Conservation (phyloP, 1,284 basidiomycete genomes). For the Cronartium ribicola region DNA sequence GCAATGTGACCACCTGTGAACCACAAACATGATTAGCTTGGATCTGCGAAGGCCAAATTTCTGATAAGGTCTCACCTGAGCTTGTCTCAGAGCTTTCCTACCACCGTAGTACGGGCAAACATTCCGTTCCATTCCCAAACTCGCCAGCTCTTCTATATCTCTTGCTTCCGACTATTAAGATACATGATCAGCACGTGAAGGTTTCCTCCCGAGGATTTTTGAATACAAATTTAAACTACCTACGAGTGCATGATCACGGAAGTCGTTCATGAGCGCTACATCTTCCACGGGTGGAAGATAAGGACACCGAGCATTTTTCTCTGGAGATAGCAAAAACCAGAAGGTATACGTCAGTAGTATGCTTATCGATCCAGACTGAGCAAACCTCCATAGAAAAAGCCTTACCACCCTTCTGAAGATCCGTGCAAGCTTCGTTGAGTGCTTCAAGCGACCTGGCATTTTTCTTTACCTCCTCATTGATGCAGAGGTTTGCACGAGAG, state of each 20-base stretch:
- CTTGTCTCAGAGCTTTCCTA: slow-evolving; percentile 76
- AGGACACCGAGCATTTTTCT: slow-evolving; percentile 65
- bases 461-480: slow-evolving; percentile 71
- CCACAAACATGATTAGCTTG: not conserved
- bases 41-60: slow-evolving; percentile 5
- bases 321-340: slow-evolving; percentile 49
- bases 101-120: slow-evolving; percentile 93
- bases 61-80: slow-evolving; percentile 64
- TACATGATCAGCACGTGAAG: not conserved
- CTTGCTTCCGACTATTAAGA: slow-evolving; percentile 68
- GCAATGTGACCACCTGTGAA: slow-evolving; percentile 73
- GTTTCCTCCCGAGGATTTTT: not conserved
- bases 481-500: slow-evolving; percentile 88
- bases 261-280: slow-evolving; percentile 69
- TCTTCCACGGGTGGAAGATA: slow-evolving; percentile 72
- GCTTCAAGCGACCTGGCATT: slow-evolving; percentile 61
- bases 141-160: slow-evolving; percentile 89
- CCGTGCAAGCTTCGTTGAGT: slow-evolving; percentile 85
- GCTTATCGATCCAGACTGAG: too few relatives aligned
- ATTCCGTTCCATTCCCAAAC: slow-evolving; percentile 62
- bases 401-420: slow-evolving; percentile 68
- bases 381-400: not conserved
- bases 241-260: slow-evolving; percentile 82
- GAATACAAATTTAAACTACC: slow-evolving; percentile 46
- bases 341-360: too few relatives aligned